phyloP scores from a whole-genome alignment of 2,329 filamentous ascomycete genomes.

The Colletotrichum sp. region DNA sequence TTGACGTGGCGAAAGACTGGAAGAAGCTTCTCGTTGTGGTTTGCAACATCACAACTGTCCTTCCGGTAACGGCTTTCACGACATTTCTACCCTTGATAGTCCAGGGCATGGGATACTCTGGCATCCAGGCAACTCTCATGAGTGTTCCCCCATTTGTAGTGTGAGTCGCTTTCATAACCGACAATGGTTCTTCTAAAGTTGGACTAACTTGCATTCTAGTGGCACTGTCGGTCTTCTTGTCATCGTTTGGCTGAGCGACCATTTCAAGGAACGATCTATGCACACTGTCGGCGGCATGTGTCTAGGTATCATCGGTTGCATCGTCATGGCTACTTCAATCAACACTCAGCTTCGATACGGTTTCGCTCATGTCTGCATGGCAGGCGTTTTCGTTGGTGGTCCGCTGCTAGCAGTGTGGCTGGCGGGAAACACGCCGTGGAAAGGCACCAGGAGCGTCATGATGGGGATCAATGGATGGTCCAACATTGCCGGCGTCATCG shows the following conservation, averaged over 20 bases:
- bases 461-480: slow-evolving; percentile 60
- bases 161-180: not conserved
- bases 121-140: not conserved
- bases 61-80: not conserved
- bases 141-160: not conserved
- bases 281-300: slow-evolving; percentile 24
- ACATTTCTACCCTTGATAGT: not conserved
- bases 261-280: slow-evolving; percentile 24
- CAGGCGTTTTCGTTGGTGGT: slow-evolving; percentile 48
- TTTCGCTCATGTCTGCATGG: slow-evolving; percentile 25
- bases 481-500: slow-evolving; percentile 27
- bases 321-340: slow-evolving; percentile 24
- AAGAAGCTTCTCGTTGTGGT: not conserved
- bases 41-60: not conserved
- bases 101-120: not conserved
- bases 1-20: not conserved
- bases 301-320: slow-evolving; percentile 22
- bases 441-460: slow-evolving; percentile 45
- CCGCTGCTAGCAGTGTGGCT: slow-evolving; percentile 58
- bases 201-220: slow-evolving; percentile 10
- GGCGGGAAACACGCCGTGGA: slow-evolving; percentile 56
- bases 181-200: not conserved
- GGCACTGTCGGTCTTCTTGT: slow-evolving; percentile 13
- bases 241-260: slow-evolving; percentile 24
- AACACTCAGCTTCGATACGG: slow-evolving; percentile 24